Evolutionary conservation across 2,329 filamentous ascomycete species (phyloP).

Genomic region (Exophiala calicioides): DNA sequence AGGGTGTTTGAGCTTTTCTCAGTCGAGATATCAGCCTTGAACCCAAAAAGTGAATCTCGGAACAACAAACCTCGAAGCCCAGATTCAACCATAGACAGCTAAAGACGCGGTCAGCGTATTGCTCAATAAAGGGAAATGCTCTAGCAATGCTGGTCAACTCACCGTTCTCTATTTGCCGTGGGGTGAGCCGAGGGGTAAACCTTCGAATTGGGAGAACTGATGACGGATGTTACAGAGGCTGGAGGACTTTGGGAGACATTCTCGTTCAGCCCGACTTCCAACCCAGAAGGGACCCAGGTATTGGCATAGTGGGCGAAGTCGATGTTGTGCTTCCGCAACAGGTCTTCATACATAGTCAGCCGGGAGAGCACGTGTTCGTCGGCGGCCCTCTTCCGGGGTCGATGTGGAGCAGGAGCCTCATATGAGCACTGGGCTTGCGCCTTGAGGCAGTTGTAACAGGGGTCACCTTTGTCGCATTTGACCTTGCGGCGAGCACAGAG

Average conservation of each 20-base stretch:
- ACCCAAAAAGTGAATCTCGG: conserved; percentile 1
- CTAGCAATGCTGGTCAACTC: conserved; percentile 6
- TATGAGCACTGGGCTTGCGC: conserved; percentile 57
- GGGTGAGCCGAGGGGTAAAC: too few relatives aligned
- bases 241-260: conserved; percentile 30
- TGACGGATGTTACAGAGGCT: background rate
- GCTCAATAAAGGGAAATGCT: background rate
- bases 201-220: conserved; percentile 1
- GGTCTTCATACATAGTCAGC: conserved; percentile 65
- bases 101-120: conserved; percentile 6
- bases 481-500: conserved; percentile 57
- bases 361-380: conserved; percentile 71
- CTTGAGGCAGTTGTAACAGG: conserved; percentile 69
- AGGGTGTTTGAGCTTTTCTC: conserved; percentile 24
- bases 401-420: conserved; percentile 50
- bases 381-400: conserved; percentile 62
- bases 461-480: conserved; percentile 71
- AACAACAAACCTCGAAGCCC: conserved; percentile 12
- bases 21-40: conserved; percentile 21
- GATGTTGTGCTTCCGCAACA: conserved; percentile 67
- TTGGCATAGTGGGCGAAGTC: conserved; percentile 65
- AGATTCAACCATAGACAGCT: conserved; percentile 16
- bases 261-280: conserved; percentile 1
- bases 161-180: conserved; percentile 12
- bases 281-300: conserved; percentile 1